Conservation (phyloP, 179 eudicot genomes). For the Beta lomatogona region DNA sequence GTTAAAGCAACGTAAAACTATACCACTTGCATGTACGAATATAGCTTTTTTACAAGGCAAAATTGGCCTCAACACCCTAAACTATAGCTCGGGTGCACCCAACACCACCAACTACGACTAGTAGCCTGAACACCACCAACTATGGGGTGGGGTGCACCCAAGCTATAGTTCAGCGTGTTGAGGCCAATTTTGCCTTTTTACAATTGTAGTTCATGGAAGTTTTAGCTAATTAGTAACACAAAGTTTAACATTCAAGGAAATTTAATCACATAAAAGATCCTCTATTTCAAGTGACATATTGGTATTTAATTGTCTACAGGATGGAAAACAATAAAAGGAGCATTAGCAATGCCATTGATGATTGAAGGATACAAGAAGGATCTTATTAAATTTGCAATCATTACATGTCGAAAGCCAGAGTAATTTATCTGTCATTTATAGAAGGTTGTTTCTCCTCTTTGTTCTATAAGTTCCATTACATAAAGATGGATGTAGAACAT, state of each 20-base stretch:
- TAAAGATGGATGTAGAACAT: neutral
- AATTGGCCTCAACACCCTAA: no score
- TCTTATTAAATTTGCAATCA: constrained; percentile 74
- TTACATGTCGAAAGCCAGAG: constrained; percentile 67
- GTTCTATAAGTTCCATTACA: neutral
- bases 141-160: no score
- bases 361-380: constrained; percentile 72
- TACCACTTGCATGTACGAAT: no score
- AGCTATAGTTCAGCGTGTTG: no score
- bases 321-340: constrained; percentile 87
- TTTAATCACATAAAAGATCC: neutral
- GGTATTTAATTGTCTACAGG: constrained; percentile 39
- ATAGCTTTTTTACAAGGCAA: no score
- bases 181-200: no score
- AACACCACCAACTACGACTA: no score
- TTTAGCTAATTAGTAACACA: no score
- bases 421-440: constrained; percentile 11
- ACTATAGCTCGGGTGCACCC: no score
- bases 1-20: no score
- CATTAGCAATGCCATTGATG: constrained; percentile 86
- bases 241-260: neutral
- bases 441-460: neutral
- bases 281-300: neutral
- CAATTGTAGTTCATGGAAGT: no score
- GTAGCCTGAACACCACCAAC: no score